Evolutionary conservation across 1,284 basidiomycete species (phyloP).

Genomic region (Meira nashicola): DNA sequence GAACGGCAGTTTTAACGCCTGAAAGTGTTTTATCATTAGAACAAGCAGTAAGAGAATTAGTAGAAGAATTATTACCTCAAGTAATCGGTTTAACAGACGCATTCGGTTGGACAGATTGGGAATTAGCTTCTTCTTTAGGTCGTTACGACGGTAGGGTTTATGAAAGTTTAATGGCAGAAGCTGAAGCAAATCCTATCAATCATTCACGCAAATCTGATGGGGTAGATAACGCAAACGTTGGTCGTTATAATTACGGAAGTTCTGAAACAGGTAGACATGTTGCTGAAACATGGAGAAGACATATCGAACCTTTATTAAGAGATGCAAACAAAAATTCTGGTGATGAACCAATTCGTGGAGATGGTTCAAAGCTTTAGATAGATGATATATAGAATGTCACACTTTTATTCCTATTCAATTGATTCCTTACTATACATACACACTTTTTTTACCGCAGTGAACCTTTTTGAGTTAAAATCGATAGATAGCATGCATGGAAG

Average conservation of each 20-base stretch:
- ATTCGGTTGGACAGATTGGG: conserved; percentile 73
- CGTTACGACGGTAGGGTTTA: conserved; percentile 67
- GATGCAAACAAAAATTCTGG: conserved; percentile 22
- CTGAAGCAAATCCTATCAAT: conserved; percentile 65
- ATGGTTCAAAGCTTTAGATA: conserved; percentile 23
- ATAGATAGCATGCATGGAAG: too few relatives aligned
- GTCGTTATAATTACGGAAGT: conserved; percentile 30
- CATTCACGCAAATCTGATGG: conserved; percentile 28
- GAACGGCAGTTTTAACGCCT: conserved; percentile 46
- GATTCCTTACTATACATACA: too few relatives aligned
- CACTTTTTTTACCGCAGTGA: too few relatives aligned
- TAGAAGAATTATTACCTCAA: conserved; percentile 62
- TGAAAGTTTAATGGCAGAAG: conserved; percentile 65
- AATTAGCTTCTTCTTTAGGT: conserved; percentile 62
- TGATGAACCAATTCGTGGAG: conserved; percentile 19
- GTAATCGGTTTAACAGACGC: conserved; percentile 68
- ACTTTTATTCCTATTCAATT: too few relatives aligned
- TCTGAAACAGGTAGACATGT: conserved; percentile 34
- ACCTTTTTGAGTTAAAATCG: too few relatives aligned
- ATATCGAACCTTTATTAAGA: conserved; percentile 33
- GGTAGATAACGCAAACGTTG: conserved; percentile 25
- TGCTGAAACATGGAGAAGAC: conserved; percentile 31
- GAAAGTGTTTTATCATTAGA: conserved; percentile 62
- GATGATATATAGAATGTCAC: neutral
- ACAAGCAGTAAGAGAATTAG: conserved; percentile 60